These are phyloP conservation scores for Rhynchosporium graminicola DNA, from an alignment of 2,329 filamentous ascomycete species.

Conservation along the genomic window DNA sequence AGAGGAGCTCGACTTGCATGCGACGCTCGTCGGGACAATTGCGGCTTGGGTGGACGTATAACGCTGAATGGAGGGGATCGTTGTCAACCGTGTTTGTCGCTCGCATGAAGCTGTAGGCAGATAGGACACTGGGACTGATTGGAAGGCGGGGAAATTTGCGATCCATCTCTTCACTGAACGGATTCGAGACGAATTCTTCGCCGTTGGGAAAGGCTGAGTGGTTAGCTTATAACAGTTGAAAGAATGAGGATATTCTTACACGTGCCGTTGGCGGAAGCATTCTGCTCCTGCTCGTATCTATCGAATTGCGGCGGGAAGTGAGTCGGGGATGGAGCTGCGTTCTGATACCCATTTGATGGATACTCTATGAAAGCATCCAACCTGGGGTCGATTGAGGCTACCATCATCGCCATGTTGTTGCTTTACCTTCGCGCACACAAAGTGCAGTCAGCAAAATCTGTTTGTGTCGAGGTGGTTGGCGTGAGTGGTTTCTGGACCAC, in stretches of 20 bases:
- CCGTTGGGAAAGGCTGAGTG: neutral
- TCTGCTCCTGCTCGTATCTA: neutral
- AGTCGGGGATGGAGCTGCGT: neutral
- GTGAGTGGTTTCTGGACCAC: neutral
- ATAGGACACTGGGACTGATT: constrained; percentile 29
- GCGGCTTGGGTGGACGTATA: constrained; percentile 24
- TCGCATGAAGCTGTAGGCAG: constrained; percentile 27
- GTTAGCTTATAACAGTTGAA: neutral
- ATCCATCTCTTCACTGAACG: constrained; percentile 4
- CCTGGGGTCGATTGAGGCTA: neutral
- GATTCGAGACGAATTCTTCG: neutral
- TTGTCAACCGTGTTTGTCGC: constrained; percentile 15
- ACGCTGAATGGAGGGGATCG: constrained; percentile 27
- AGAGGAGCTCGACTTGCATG: constrained; percentile 1
- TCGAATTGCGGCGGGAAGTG: neutral
- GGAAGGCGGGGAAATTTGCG: constrained; percentile 22
- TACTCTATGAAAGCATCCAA: constrained; percentile 1
- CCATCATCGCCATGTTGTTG: neutral
- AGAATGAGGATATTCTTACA: neutral
- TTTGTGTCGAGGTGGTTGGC: neutral
- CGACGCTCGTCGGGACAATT: neutral
- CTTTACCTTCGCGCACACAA: neutral
- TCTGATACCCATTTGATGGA: neutral
- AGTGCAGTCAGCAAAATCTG: neutral
- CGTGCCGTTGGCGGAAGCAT: neutral